Evolutionary conservation across 2,329 filamentous ascomycete genomes (phyloP), one percentile per base, ranked within the genome.

Genomic region (Diaporthe australafricana): DNA sequence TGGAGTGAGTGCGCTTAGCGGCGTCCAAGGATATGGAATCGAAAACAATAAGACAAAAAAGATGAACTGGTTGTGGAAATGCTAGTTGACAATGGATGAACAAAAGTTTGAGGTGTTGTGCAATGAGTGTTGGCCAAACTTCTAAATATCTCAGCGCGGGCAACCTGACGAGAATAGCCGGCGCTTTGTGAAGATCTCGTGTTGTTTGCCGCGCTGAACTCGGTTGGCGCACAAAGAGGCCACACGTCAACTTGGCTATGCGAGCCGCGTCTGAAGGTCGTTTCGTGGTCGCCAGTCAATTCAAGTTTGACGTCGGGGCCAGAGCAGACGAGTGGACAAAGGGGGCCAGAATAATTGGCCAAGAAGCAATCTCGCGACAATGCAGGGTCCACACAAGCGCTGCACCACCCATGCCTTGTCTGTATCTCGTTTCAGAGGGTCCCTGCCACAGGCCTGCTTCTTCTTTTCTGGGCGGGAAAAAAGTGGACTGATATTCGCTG

Each of bases 251-350:
- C 25, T 52, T 57, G 53, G 53, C 52, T 38, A 40, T 30, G 53
- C 38, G 53, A 69, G 53, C 42, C 67, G 67, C 67, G 67, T 60
- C 25, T 69, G 67, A 69, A 50, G 38, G 35, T 3, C n/a, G 40
- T 14, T 9, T 53, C 48, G 25, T 53, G 22, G 35, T 30, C 56
- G 30, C 67, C 67, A 69, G 56, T 69, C 67, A 50, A 60, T 68
- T 60, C 35, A 27, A 16, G 66, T 57, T 69, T 69, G 53, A 48
- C 3, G 52, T 40, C 35, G 42, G 32, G 32, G 53, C 20, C 67
- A 42, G 30, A n/a, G 22, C 17, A 53, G 32, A 32, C 53, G 30
- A 38, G 30, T 50, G 42, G 27, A 60, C 42, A 50, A 69, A 69
- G 35, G 45, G 47, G 22, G 5, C 22, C n/a, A 38, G 45, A 60